Conservation (phyloP, 129 eudicot species). For the Flaveria ramosissima region DNA sequence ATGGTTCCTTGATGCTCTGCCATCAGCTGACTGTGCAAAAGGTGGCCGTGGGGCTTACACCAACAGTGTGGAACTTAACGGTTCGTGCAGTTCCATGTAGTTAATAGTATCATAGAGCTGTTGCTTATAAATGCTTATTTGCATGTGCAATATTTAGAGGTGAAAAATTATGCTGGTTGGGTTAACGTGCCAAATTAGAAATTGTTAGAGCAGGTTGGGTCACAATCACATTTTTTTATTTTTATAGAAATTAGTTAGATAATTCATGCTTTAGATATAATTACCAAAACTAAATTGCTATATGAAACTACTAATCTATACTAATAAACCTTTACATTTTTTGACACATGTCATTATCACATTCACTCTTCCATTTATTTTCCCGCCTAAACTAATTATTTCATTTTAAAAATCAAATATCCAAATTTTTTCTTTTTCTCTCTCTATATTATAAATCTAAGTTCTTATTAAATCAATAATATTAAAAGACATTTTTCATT, state of each 20-base stretch:
- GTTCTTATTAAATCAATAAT: too few relatives aligned
- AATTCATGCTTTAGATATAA: background rate
- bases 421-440: too few relatives aligned
- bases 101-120: background rate
- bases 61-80: slow-evolving; percentile 69
- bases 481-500: too few relatives aligned
- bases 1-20: slow-evolving; percentile 88
- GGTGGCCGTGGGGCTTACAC: slow-evolving; percentile 99
- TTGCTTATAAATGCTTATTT: background rate
- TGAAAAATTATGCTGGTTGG: slow-evolving; percentile 10
- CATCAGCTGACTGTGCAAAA: slow-evolving; percentile 98
- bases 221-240: background rate
- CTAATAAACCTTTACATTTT: too few relatives aligned
- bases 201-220: background rate
- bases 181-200: slow-evolving; percentile 6
- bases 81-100: slow-evolving; percentile 39
- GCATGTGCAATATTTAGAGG: background rate
- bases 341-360: too few relatives aligned
- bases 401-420: too few relatives aligned
- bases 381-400: too few relatives aligned
- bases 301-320: background rate
- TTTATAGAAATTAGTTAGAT: background rate
- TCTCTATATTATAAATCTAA: too few relatives aligned
- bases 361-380: too few relatives aligned
- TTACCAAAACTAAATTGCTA: background rate